Evolutionary conservation across 2,329 filamentous ascomycete genomes (phyloP).

Genomic region (Talaromyces sp.): DNA sequence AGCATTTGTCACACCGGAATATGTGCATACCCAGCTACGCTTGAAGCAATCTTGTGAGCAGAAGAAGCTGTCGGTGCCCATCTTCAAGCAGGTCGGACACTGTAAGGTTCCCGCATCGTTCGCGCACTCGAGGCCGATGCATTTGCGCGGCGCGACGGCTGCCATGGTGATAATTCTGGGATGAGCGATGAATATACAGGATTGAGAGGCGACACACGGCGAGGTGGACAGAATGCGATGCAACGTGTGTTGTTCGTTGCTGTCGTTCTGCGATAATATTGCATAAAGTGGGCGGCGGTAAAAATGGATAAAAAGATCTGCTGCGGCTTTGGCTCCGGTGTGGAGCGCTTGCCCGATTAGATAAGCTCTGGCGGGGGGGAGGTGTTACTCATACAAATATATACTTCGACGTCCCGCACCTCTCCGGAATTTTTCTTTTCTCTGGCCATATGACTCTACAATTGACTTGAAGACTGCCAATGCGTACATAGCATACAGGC

Average conservation of each 20-base stretch:
- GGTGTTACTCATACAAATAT: neutral
- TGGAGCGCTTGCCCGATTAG: conserved; percentile 9
- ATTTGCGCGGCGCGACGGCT: conserved; percentile 48
- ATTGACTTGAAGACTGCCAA: neutral
- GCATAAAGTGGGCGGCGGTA: neutral
- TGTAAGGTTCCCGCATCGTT: conserved; percentile 84
- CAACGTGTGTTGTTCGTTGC: neutral
- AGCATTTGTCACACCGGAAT: neutral
- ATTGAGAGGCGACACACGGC: too few species aligned
- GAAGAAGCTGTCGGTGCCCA: conserved; percentile 88
- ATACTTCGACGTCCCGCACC: neutral
- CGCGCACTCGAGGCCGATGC: conserved; percentile 75
- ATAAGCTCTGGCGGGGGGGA: neutral
- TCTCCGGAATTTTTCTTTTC: neutral
- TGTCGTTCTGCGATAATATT: too few species aligned
- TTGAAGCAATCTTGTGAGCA: conserved; percentile 99
- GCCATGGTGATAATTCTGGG: conserved; percentile 23
- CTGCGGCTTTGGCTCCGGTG: neutral
- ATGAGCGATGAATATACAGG: neutral
- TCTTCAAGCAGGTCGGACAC: conserved; percentile 91
- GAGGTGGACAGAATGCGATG: too few species aligned
- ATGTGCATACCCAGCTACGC: conserved; percentile 79
- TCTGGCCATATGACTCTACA: neutral
- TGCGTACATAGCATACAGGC: neutral
- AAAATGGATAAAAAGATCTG: conserved; percentile 1